These are phyloP conservation scores for Apiosordaria backusii DNA, from an alignment of 495 filamentous ascomycete genomes.

Conservation along the genomic window DNA sequence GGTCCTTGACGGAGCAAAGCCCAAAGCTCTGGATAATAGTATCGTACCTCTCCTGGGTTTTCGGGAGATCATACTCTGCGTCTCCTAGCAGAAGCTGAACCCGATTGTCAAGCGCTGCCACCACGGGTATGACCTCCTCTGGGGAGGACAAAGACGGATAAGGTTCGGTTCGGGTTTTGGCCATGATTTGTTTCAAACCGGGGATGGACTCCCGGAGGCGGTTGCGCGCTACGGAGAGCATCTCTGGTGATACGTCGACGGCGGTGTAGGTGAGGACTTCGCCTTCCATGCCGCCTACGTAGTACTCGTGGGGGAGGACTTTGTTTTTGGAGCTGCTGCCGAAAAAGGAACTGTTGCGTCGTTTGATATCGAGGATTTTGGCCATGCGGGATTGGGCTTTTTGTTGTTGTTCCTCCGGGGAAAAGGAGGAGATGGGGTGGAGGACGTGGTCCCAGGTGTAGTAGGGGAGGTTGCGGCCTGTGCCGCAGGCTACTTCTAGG, in stretches of 20 bases:
- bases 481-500: conserved; percentile 83
- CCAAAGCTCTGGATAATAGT: conserved; percentile 92
- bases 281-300: conserved; percentile 12
- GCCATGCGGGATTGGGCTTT: not conserved
- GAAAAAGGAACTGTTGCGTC: not conserved
- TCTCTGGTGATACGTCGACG: conserved; percentile 42
- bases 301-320: not conserved
- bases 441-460: conserved; percentile 53
- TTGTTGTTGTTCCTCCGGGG: conserved; percentile 8
- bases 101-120: conserved; percentile 33
- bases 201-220: conserved; percentile 35
- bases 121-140: conserved; percentile 20
- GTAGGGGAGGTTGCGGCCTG: conserved; percentile 80
- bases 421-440: conserved; percentile 7
- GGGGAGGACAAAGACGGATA: conserved; percentile 15
- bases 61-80: conserved; percentile 33
- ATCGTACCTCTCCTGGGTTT: conserved; percentile 58
- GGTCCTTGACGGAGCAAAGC: conserved; percentile 78
- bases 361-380: conserved; percentile 9
- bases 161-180: conserved; percentile 21
- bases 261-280: conserved; percentile 43
- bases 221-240: conserved; percentile 42
- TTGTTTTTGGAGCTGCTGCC: not conserved
- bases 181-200: conserved; percentile 30
- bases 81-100: conserved; percentile 42